A percentile compares a stretch with the other conserved stretches of the same genome.
phyloP scores from a whole-genome alignment of 805 yeast genomes.

The Myxozyma melibiosi region DNA sequence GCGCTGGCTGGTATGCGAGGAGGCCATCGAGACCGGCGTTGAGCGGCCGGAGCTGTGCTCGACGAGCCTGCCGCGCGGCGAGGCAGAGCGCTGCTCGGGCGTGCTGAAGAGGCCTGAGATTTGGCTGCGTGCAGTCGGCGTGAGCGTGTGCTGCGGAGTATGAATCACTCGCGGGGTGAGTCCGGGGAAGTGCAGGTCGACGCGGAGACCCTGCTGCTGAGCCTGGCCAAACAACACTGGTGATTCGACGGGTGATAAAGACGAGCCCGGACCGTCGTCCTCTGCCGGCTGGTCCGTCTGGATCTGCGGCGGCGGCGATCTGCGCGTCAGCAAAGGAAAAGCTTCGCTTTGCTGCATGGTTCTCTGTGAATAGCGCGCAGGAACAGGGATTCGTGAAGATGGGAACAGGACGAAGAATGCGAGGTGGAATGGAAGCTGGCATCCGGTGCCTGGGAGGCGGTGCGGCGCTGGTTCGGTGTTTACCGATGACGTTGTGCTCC shows the following conservation, averaged over 20 bases:
- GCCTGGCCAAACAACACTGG: background rate
- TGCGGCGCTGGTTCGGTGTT: background rate
- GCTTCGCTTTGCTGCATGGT: slow-evolving; percentile 1
- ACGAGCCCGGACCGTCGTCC: too few species aligned
- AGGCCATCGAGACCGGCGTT: background rate
- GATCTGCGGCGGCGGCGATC: slow-evolving; percentile 1
- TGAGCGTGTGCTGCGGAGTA: background rate
- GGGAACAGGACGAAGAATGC: background rate
- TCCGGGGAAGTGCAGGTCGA: slow-evolving; percentile 34
- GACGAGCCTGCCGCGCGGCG: background rate
- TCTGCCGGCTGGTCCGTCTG: background rate
- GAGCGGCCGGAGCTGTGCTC: background rate
- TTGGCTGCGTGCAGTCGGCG: slow-evolving; percentile 6
- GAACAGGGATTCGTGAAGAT: too few species aligned
- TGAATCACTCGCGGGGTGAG: slow-evolving; percentile 22
- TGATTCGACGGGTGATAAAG: too few species aligned
- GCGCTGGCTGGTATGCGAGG: background rate
- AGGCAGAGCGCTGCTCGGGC: background rate
- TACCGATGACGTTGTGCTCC: background rate
- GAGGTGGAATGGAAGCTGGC: background rate
- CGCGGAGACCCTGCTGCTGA: slow-evolving; percentile 24
- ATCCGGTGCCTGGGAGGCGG: background rate
- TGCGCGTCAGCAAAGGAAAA: slow-evolving; percentile 8
- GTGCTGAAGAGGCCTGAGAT: background rate
- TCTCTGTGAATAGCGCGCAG: too few species aligned